Base-by-base conservation (phyloP, 2,329 filamentous ascomycete species). In the Pyricularia sp. region DNA sequence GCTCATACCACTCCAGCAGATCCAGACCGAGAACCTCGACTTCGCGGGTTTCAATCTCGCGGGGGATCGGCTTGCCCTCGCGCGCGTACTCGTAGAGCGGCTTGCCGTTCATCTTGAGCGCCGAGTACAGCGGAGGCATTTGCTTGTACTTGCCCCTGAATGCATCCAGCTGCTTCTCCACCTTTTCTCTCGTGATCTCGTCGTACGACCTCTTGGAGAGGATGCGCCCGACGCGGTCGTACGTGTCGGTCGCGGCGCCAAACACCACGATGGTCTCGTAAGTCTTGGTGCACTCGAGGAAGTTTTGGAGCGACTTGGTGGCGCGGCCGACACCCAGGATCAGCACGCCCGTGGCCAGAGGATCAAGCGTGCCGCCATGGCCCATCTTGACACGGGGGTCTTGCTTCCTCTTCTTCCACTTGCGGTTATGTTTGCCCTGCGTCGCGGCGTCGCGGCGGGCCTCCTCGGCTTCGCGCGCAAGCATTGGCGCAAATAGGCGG, bases 31-130 rank as follows among this genome's bases (percentile, higher is more conserved):
- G 79, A 0, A 97, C 92, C 68, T 92, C 88, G 58, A 98, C 92
- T 1, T 91, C 86, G 69, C 94, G 83, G 68, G 91, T 88, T 76
- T 93, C 85, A 70, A 99, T 95, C 77, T 97, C 91, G 69, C 90
- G 84, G 0, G 95, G 95, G 20, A 97, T 90, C 50, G 92, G 88
- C 75, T 91, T 93, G 20, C 95, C 95, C 77, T 94, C 92, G 66
- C 95, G 86, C 25, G 95, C 95, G 79, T 98, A 98, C 80, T 99
- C 94, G 77, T 99, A 99, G 66, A 97, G 84, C 42, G 92, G 91
- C 82, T 97, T 97, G 2, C 95, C 95, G 73, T 97, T 88, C 78
- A 97, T 92, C 78, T 94, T 94, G 71, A 98, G 83, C 11, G 95
- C 95, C 33, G 93, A 97, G 79, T 94, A 99, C 25, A 99, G 87